Conservation (phyloP, 495 filamentous ascomycete species). For the Aspergillus ostianus region DNA sequence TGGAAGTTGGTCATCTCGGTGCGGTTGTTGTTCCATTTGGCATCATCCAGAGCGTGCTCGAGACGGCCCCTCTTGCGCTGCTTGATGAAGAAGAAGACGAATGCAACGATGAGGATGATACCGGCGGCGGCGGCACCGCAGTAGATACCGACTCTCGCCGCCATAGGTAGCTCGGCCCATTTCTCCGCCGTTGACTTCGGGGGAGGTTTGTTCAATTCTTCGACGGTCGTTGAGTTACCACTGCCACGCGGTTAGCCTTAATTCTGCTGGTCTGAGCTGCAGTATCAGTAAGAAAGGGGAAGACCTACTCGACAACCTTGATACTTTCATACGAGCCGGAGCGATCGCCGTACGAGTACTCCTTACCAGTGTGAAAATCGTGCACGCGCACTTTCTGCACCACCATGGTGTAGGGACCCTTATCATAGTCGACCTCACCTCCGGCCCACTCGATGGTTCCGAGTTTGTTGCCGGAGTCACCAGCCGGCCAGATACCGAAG, state of each 20-base stretch:
- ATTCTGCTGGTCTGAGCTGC: constrained; percentile 7
- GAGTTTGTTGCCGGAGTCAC: constrained; percentile 66
- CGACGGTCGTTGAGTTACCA: constrained; percentile 60
- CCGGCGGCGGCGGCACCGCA: constrained; percentile 48
- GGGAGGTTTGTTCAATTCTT: constrained; percentile 30
- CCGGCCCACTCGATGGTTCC: constrained; percentile 75
- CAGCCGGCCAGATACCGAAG: constrained; percentile 84
- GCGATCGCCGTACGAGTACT: constrained; percentile 66
- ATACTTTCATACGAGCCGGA: constrained; percentile 70
- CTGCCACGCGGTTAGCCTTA: constrained; percentile 30
- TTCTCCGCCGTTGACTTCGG: constrained; percentile 51
- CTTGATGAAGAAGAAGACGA: constrained; percentile 60
- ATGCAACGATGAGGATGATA: constrained; percentile 45
- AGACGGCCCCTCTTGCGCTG: constrained; percentile 64
- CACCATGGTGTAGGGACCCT: constrained; percentile 77
- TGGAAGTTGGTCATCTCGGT: constrained; percentile 61
- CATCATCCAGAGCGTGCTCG: constrained; percentile 58
- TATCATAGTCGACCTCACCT: constrained; percentile 66
- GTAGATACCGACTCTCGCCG: constrained; percentile 60
- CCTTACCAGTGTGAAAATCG: constrained; percentile 66
- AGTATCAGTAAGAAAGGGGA: neutral
- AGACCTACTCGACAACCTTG: constrained; percentile 58
- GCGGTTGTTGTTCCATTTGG: constrained; percentile 56
- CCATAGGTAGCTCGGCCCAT: constrained; percentile 53
- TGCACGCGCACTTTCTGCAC: constrained; percentile 63